These are phyloP conservation scores for Stygiomarasmius scandens DNA, from an alignment of 1,284 basidiomycete species.

Conservation along the genomic window DNA sequence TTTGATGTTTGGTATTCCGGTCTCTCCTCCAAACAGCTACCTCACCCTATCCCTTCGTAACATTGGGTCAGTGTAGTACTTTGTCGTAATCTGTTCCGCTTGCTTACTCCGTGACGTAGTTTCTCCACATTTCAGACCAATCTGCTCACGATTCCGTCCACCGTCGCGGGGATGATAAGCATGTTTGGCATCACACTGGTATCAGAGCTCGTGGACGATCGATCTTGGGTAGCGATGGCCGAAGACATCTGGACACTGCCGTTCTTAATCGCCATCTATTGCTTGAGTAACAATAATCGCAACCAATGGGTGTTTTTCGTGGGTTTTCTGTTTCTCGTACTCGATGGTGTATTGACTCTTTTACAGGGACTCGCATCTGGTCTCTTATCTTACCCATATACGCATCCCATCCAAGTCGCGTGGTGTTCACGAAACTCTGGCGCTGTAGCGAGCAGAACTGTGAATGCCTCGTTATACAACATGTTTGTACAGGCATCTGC, in stretches of 20 bases:
- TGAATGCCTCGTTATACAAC: conserved; percentile 58
- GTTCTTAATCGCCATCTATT: conserved; percentile 52
- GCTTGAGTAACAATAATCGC: conserved; percentile 42
- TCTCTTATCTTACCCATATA: conserved; percentile 39
- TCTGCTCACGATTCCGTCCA: conserved; percentile 61
- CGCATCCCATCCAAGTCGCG: conserved; percentile 45
- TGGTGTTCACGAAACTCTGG: conserved; percentile 62
- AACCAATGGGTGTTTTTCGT: conserved; percentile 55
- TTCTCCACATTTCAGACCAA: conserved; percentile 66
- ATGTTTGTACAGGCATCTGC: conserved; percentile 55
- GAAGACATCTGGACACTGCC: conserved; percentile 57
- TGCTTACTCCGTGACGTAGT: conserved; percentile 18
- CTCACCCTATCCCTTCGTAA: conserved; percentile 63
- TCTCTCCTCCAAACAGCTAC: conserved; percentile 53
- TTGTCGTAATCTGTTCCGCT: neutral
- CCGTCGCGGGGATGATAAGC: conserved; percentile 42
- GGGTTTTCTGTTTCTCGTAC: conserved; percentile 15
- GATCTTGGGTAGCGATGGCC: conserved; percentile 48
- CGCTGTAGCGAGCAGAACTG: conserved; percentile 55
- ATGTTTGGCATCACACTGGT: conserved; percentile 47
- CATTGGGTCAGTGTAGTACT: conserved; percentile 29
- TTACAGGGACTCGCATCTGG: conserved; percentile 34
- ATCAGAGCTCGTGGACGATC: conserved; percentile 50
- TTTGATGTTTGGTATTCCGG: conserved; percentile 50
- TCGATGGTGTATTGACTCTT: neutral